Percentiles rank a stretch among this genome's conserved stretches.
These are phyloP conservation scores for Tricholoma saponaceum DNA, from an alignment of 768 basidiomycete genomes.

Conservation along the genomic window DNA sequence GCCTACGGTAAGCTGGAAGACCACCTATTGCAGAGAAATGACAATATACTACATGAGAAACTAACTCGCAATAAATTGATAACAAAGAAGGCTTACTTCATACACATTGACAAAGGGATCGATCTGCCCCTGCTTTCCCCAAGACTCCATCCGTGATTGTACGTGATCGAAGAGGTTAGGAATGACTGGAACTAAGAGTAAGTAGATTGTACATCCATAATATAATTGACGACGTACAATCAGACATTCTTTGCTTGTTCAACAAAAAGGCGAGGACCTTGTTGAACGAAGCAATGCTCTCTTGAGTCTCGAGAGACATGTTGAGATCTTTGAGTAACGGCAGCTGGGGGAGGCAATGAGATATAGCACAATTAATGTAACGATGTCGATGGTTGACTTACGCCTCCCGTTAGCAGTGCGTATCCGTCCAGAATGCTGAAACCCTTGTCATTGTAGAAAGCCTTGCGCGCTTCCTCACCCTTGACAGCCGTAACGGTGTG, in stretches of 20 bases:
- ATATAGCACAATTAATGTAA: neutral
- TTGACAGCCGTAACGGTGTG: conserved; percentile 22
- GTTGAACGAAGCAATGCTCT: conserved; percentile 20
- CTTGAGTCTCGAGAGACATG: conserved; percentile 6
- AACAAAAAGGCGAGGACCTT: conserved; percentile 10
- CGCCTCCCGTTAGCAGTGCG: conserved; percentile 29
- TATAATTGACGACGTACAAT: conserved; percentile 8
- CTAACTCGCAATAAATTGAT: no score
- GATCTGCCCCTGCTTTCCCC: conserved; percentile 20
- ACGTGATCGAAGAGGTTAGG: conserved; percentile 21
- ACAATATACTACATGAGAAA: neutral
- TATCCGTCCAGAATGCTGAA: conserved; percentile 30
- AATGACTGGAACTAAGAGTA: conserved; percentile 10
- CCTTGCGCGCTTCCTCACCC: conserved; percentile 28
- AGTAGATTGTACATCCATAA: no score
- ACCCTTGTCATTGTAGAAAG: conserved; percentile 26
- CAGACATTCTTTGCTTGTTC: conserved; percentile 9
- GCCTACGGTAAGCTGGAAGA: conserved; percentile 27
- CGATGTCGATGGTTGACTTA: conserved; percentile 5
- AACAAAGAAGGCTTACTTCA: conserved; percentile 10
- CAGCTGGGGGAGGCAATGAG: conserved; percentile 1
- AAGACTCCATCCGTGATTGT: conserved; percentile 15
- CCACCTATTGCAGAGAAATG: conserved; percentile 12
- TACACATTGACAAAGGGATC: conserved; percentile 23
- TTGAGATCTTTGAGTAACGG: conserved; percentile 23